A percentile compares a stretch with the other conserved stretches of the same genome.
Evolutionary conservation across 164 flowering plant species (phyloP).

Genomic region (Annona squamosa): DNA sequence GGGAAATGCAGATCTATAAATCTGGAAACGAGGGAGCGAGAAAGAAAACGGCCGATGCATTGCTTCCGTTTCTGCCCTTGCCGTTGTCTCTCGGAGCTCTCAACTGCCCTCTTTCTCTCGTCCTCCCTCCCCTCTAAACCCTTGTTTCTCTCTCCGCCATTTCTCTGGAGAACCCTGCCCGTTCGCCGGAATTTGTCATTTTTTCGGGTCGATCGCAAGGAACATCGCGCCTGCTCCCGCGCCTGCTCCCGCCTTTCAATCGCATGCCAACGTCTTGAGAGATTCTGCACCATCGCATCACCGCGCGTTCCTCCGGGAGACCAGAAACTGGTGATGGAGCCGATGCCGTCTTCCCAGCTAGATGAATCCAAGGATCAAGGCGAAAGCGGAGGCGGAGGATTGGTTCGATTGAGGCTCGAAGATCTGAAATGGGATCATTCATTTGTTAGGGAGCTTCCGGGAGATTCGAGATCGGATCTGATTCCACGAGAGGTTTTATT

Average conservation of each 20-base stretch:
- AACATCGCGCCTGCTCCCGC: too few relatives aligned
- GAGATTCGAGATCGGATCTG: constrained; percentile 61
- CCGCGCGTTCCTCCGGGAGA: constrained; percentile 11
- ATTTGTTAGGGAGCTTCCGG: constrained; percentile 82
- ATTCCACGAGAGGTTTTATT: constrained; percentile 62
- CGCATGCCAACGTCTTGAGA: background rate
- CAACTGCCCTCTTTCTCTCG: constrained; percentile 4
- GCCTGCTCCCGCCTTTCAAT: too few relatives aligned
- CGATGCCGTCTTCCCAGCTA: constrained; percentile 32
- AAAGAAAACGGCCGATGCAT: background rate
- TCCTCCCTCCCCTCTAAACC: constrained; percentile 4
- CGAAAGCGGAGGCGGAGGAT: constrained; percentile 23
- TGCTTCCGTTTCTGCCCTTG: background rate
- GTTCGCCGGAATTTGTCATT: background rate
- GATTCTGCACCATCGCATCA: background rate
- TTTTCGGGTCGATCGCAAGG: background rate
- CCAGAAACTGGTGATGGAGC: constrained; percentile 32
- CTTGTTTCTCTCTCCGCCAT: background rate
- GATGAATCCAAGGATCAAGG: constrained; percentile 39
- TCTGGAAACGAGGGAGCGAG: background rate
- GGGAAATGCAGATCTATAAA: too few relatives aligned
- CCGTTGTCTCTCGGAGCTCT: constrained; percentile 5
- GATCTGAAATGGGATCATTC: constrained; percentile 95
- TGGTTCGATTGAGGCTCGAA: constrained; percentile 41
- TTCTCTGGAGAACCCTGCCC: constrained; percentile 1